Conservation (phyloP, 331 rosid species). For the Erythrophleum ivorense region DNA sequence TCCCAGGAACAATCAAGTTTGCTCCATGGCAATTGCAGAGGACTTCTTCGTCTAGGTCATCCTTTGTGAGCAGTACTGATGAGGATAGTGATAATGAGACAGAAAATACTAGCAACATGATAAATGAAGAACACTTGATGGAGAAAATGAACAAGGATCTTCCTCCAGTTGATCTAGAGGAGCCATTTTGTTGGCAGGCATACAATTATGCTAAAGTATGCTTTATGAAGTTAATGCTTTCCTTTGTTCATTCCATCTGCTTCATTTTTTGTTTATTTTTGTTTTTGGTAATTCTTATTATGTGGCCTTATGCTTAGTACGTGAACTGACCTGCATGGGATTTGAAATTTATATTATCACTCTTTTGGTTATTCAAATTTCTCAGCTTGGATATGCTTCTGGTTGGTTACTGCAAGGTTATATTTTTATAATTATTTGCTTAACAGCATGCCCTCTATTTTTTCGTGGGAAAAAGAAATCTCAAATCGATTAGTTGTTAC, state of each 20-base stretch:
- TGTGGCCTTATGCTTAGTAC: slow-evolving; percentile 27
- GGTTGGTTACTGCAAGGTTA: not conserved
- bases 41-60: slow-evolving; percentile 49
- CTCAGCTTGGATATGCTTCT: slow-evolving; percentile 1
- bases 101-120: slow-evolving; percentile 71
- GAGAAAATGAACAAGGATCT: slow-evolving; percentile 93
- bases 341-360: not conserved
- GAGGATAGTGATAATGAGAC: slow-evolving; percentile 86
- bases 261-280: slow-evolving; percentile 9
- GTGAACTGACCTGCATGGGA: slow-evolving; percentile 9
- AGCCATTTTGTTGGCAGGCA: slow-evolving; percentile 98
- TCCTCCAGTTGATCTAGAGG: slow-evolving; percentile 94
- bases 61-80: slow-evolving; percentile 55
- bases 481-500: not conserved
- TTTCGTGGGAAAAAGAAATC: not conserved
- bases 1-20: slow-evolving; percentile 93
- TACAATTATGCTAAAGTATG: slow-evolving; percentile 91
- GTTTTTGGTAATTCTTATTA: slow-evolving; percentile 33
- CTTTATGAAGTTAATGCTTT: slow-evolving; percentile 6
- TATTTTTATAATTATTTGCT: not conserved
- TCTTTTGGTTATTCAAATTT: not conserved
- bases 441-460: not conserved
- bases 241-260: slow-evolving; percentile 30
- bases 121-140: slow-evolving; percentile 80
- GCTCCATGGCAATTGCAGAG: slow-evolving; percentile 83